Evolutionary conservation across 78 protist species (phyloP).

Genomic region (Dictyostelium brefeldianum): DNA sequence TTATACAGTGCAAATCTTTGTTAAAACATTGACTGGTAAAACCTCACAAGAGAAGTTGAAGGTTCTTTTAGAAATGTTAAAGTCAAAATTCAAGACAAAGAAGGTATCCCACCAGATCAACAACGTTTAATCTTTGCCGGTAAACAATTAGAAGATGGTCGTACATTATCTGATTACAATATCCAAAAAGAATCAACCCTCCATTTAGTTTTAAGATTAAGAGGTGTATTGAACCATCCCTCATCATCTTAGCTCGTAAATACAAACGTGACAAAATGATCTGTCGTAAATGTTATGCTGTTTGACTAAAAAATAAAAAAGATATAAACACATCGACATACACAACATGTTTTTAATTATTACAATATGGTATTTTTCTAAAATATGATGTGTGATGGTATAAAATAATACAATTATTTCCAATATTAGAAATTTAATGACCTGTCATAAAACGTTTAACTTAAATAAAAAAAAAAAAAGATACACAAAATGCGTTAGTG

Average conservation of each 20-base stretch:
- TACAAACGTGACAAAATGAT: slow-evolving; percentile 98
- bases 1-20: slow-evolving; percentile 94
- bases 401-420: no score
- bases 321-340: no score
- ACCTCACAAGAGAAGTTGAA: slow-evolving; percentile 99
- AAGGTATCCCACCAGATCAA: slow-evolving; percentile 99
- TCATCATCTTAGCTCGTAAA: slow-evolving; percentile 97
- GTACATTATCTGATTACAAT: slow-evolving; percentile 98
- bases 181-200: slow-evolving; percentile 99
- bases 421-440: no score
- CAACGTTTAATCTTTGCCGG: slow-evolving; percentile 99
- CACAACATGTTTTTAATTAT: no score
- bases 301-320: no score
- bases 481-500: no score
- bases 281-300: slow-evolving; percentile 99
- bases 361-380: no score
- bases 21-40: slow-evolving; percentile 98
- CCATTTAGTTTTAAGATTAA: slow-evolving; percentile 97
- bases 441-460: no score
- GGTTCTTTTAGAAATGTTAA: slow-evolving; percentile 97
- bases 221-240: slow-evolving; percentile 99
- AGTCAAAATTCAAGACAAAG: slow-evolving; percentile 99
- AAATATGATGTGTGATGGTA: no score
- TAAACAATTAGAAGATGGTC: slow-evolving; percentile 99
- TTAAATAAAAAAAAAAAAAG: no score